A percentile compares a stretch with the other conserved stretches of the same genome.
Evolutionary conservation across 1,139 yeast species (phyloP).

Genomic region (Geotrichum macrosporum): DNA sequence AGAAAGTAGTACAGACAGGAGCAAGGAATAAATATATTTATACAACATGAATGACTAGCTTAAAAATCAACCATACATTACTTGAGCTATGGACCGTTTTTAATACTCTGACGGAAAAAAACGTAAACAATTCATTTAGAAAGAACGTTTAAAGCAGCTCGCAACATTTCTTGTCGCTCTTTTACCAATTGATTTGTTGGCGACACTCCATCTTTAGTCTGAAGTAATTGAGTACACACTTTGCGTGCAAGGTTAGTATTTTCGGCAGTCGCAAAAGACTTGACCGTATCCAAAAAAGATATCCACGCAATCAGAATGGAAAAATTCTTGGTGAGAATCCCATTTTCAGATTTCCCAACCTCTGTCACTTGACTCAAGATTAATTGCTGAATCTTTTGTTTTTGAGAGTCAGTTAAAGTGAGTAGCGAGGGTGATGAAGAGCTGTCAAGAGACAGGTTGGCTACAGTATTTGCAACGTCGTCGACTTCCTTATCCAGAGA

Average conservation of each 20-base stretch:
- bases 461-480: background rate
- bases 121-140: too few species aligned
- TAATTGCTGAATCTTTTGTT: background rate
- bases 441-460: background rate
- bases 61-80: too few species aligned
- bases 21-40: too few species aligned
- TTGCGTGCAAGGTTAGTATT: background rate
- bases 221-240: background rate
- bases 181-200: background rate
- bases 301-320: slow-evolving; percentile 51
- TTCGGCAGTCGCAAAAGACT: slow-evolving; percentile 21
- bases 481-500: background rate
- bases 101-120: too few species aligned
- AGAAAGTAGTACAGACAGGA: too few species aligned
- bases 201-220: background rate
- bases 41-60: too few species aligned
- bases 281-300: slow-evolving; percentile 51
- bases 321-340: slow-evolving; percentile 34
- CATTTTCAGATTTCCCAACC: slow-evolving; percentile 12
- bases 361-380: background rate
- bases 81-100: too few species aligned
- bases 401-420: background rate
- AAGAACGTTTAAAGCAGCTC: background rate
- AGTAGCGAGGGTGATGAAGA: background rate
- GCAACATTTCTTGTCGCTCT: background rate